Conservation (phyloP, 345 rosid species). For the Cochlearia excelsa region DNA sequence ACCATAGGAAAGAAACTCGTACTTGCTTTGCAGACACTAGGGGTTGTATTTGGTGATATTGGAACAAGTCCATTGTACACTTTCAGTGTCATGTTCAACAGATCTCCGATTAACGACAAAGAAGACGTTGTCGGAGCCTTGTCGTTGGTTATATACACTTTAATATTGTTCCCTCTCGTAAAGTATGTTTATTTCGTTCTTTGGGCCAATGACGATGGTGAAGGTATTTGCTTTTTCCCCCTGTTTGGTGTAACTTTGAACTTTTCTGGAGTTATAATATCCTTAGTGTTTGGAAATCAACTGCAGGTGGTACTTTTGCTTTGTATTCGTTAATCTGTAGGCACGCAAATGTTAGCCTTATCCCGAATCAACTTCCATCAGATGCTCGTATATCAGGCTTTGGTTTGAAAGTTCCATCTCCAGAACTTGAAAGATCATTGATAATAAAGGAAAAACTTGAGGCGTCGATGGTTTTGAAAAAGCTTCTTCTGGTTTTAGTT, state of each 20-base stretch:
- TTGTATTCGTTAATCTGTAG: constrained; percentile 93
- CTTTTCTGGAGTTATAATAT: neutral
- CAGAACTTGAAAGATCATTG: constrained; percentile 94
- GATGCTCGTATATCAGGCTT: constrained; percentile 95
- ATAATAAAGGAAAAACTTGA: constrained; percentile 91
- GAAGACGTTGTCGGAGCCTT: constrained; percentile 96
- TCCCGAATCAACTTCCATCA: constrained; percentile 93
- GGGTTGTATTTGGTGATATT: constrained; percentile 96
- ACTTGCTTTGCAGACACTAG: constrained; percentile 89
- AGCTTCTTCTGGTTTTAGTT: constrained; percentile 75
- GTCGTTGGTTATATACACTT: constrained; percentile 78
- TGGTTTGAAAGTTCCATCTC: constrained; percentile 89
- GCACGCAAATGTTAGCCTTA: constrained; percentile 95
- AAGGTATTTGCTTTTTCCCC: constrained; percentile 52
- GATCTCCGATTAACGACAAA: constrained; percentile 68
- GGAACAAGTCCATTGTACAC: constrained; percentile 97
- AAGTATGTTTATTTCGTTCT: constrained; percentile 93
- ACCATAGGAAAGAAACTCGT: constrained; percentile 61
- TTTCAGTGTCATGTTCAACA: constrained; percentile 85
- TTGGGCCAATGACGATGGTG: constrained; percentile 99
- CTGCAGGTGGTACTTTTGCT: constrained; percentile 96
- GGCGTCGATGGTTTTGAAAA: constrained; percentile 68
- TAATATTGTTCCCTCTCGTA: constrained; percentile 79
- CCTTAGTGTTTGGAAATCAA: constrained; percentile 10
- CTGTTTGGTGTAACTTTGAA: neutral